Percentiles rank a stretch among this genome's conserved stretches.
These are phyloP conservation scores for Leucocoprinus leucothites DNA, from an alignment of 768 basidiomycete species.

Conservation along the genomic window DNA sequence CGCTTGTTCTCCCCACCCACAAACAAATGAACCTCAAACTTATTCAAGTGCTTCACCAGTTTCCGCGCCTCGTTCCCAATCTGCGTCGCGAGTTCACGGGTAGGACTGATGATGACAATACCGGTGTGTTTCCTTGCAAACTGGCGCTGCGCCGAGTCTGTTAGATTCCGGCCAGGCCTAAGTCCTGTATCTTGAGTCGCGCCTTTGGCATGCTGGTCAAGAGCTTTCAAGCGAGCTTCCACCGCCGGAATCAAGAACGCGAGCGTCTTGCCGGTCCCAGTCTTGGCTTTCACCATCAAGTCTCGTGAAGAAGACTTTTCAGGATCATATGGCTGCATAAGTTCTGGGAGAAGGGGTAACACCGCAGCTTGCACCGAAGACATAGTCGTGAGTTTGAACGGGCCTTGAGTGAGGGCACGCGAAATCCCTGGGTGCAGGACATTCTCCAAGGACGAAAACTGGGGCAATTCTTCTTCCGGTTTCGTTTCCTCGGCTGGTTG, in stretches of 20 bases:
- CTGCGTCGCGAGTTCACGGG: constrained; percentile 86
- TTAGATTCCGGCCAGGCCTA: constrained; percentile 25
- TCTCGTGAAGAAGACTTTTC: constrained; percentile 47
- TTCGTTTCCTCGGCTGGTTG: not conserved
- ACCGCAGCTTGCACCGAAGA: constrained; percentile 82
- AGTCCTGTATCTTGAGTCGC: constrained; percentile 41
- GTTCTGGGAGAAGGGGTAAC: constrained; percentile 66
- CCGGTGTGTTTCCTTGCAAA: constrained; percentile 56
- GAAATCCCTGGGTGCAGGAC: constrained; percentile 40
- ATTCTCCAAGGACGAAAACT: constrained; percentile 36
- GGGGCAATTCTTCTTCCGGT: constrained; percentile 16
- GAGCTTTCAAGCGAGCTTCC: constrained; percentile 63
- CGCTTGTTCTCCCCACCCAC: constrained; percentile 73
- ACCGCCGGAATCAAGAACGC: constrained; percentile 87
- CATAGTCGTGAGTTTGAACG: constrained; percentile 72
- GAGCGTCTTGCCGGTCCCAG: constrained; percentile 87
- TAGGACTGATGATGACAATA: constrained; percentile 82
- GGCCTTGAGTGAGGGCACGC: constrained; percentile 56
- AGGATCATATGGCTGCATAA: constrained; percentile 52
- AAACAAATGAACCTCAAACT: constrained; percentile 69
- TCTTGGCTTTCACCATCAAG: constrained; percentile 82
- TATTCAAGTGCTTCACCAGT: constrained; percentile 56
- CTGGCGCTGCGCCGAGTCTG: constrained; percentile 25
- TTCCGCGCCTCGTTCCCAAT: constrained; percentile 81
- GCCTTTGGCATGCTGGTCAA: constrained; percentile 43